phyloP scores from a whole-genome alignment of 495 filamentous ascomycete species.

The Parachaetomium inaequale region DNA sequence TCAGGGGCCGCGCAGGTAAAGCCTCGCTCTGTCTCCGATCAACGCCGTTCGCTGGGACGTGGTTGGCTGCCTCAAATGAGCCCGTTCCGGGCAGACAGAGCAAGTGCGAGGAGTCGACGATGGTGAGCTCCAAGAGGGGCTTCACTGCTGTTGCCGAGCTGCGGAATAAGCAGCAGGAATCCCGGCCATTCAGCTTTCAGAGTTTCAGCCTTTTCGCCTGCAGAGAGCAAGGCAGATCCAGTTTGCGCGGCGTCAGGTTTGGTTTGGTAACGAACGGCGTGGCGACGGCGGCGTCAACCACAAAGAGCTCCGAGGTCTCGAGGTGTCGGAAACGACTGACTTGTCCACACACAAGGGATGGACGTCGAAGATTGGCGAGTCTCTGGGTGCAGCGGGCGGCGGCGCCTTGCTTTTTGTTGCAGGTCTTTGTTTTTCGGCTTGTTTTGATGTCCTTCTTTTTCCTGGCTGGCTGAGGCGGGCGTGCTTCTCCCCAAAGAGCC shows the following conservation, averaged over 20 bases:
- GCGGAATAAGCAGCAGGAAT: constrained; percentile 28
- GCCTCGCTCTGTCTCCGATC: constrained; percentile 7
- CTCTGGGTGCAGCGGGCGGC: no score
- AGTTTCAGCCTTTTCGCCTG: constrained; percentile 22
- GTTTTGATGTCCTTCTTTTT: background rate
- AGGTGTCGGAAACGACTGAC: constrained; percentile 21
- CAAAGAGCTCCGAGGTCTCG: constrained; percentile 4
- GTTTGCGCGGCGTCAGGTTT: constrained; percentile 11
- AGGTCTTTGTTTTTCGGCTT: constrained; percentile 1
- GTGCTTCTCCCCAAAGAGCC: background rate
- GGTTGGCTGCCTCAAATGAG: background rate
- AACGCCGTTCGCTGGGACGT: constrained; percentile 15
- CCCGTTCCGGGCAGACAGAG: background rate
- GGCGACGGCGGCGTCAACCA: constrained; percentile 17
- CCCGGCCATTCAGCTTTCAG: constrained; percentile 31
- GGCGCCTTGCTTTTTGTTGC: constrained; percentile 10
- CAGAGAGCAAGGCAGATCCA: background rate
- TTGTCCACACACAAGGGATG: constrained; percentile 23
- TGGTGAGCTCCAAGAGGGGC: constrained; percentile 8
- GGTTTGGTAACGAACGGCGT: constrained; percentile 25
- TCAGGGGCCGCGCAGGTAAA: constrained; percentile 18
- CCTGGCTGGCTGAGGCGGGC: constrained; percentile 3
- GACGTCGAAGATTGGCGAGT: constrained; percentile 21
- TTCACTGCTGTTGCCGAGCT: constrained; percentile 24
- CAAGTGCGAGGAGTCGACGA: background rate